Base-by-base conservation (phyloP, 352 stramenopile species). In the Pythium vanterpoolii region DNA sequence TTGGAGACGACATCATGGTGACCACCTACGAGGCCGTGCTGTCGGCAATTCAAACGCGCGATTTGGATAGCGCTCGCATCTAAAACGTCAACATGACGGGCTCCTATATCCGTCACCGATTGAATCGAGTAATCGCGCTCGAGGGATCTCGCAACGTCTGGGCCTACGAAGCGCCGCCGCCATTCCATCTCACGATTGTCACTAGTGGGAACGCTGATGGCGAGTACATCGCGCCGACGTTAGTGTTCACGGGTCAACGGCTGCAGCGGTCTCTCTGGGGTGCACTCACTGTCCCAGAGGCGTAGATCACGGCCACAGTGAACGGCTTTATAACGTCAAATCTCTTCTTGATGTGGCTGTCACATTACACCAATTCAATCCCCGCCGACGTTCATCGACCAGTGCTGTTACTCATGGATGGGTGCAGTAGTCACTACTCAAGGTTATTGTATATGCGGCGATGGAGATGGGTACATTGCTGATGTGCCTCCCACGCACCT, bases 151-250 rank as follows among this genome's bases (percentile, higher is more conserved):
- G 3, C 3, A 74, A 69, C 30, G 58, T 73, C 1, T 77, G 69
- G 66, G 36, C 10, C 8, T 45, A 51, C 6, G 52, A 59, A 2
- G 14, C 43, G 5, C n/a, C 62, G 1, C 24, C 47, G 1, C 61
- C 45, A 40, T 72, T 77, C 23, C 69, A 77, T 40, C 56, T 74
- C 28, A 45, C 66, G 0, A 64, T 74, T 21, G 43, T 77, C n/a
- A 56, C 59, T 0, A 72, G 66, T 33, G 59, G 26, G 0, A 72
- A 34, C 42, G 69, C 55, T 13, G 13, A 14, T 23, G 58, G 59
- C 1, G 47, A 60, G 27, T 28, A 63, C 3, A 26, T 76, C 0
- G 53, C 54, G 0, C 62, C 59, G 2, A 31, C 58, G 2, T 71
- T 69, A 38, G 48, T 76, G 4, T 18, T 71, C 4, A 55, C 56